Base-by-base conservation (phyloP, 306 rosid genomes). In the Cicer bijugum region DNA sequence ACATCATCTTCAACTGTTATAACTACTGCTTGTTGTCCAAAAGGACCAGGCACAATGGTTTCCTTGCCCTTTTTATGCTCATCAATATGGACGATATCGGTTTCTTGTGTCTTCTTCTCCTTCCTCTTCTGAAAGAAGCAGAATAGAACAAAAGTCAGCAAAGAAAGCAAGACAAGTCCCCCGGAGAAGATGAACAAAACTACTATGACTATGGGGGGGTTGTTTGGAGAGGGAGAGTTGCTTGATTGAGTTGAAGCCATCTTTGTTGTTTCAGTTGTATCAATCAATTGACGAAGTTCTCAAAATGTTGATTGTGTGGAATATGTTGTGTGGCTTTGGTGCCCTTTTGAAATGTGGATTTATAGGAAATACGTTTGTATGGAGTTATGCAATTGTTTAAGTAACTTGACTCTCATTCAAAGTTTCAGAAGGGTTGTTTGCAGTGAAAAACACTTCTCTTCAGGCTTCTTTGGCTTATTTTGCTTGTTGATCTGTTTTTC, bases 351-450 rank as follows among this genome's bases (percentile, higher is more conserved):
- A 67, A 53, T 68, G 69, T 58, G 40, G 33, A 42, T 82, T 72
- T 67, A 75, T 80, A 75, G 14, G 77, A 40, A 39, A n/a, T 65
- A 65, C 39, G 43, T 46, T 44, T 12, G 73, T 72, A 53, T 2
- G 19, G 63, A 82, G 70, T 10, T 12, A 1, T 39, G 61, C 61
- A 43, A 71, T 57, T 28, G 72, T 51, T 77, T 80, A 10, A 65
- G 78, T 78, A 78, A 88, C 97, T 89, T 89, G 84, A 58, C 90
- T 77, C 88, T 69, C 89, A 82, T 88, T 75, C 90, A 8, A 91
- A 89, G 97, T 78, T 80, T 85, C 56, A 83, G 53, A 42, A 8
- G 66, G 80, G 39, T 83, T 90, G 88, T 79, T 83, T 90, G 92
- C 15, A 87, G 82, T 90, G 85, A 77, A 90, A 82, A 84, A 84